These are phyloP conservation scores for Solanum bulbocastanum DNA, from an alignment of 257 asterid genomes.

Conservation along the genomic window DNA sequence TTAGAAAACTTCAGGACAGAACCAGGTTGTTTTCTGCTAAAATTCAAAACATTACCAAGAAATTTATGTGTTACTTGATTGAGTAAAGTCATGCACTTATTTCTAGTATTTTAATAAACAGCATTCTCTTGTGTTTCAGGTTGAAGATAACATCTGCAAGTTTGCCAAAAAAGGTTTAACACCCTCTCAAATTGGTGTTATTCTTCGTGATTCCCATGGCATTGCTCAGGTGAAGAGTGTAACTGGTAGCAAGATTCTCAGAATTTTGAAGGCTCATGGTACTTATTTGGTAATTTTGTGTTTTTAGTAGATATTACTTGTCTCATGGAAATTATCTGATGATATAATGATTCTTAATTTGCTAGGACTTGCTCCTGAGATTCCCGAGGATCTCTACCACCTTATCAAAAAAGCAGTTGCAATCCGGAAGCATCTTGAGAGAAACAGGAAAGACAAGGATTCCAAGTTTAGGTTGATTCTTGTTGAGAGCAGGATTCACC, in stretches of 20 bases:
- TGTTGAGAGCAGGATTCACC: constrained; percentile 37
- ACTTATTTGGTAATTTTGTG: not conserved
- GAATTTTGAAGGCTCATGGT: constrained; percentile 53
- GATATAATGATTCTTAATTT: not conserved
- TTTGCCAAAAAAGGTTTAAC: constrained; percentile 62
- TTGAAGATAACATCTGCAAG: constrained; percentile 55
- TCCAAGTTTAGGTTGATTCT: constrained; percentile 60
- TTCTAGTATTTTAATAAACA: not conserved
- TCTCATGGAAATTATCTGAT: not conserved
- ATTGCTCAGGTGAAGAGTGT: constrained; percentile 48
- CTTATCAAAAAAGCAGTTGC: constrained; percentile 69
- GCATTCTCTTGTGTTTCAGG: constrained; percentile 20
- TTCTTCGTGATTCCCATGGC: constrained; percentile 71
- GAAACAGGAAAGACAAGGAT: constrained; percentile 70
- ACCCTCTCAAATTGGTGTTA: constrained; percentile 63
- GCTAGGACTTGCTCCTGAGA: constrained; percentile 62
- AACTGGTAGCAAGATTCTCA: constrained; percentile 34
- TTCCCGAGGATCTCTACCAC: constrained; percentile 22
- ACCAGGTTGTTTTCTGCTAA: not conserved
- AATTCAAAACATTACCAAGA: not conserved
- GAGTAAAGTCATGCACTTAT: not conserved
- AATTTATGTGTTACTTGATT: not conserved
- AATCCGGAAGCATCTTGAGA: constrained; percentile 64
- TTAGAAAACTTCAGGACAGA: not conserved
- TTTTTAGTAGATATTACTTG: not conserved